Percentiles rank a stretch among this genome's conserved stretches.
These are phyloP conservation scores for Phytophthora constricta DNA, from an alignment of 352 stramenopile species.

Conservation along the genomic window DNA sequence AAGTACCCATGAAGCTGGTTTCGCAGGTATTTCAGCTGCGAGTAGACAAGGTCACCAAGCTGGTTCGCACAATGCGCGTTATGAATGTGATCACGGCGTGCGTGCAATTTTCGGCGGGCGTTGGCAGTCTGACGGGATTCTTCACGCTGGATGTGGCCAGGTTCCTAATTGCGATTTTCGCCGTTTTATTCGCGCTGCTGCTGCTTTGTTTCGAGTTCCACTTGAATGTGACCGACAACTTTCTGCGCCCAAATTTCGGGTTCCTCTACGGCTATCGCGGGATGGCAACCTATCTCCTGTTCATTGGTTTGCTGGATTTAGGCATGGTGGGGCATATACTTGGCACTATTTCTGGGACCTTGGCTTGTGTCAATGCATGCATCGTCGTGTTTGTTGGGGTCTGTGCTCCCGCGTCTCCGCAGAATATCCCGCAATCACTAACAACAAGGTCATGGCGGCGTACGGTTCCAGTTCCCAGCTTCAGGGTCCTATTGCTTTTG, in stretches of 20 bases:
- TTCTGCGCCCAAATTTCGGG: conserved; percentile 62
- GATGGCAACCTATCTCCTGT: conserved; percentile 57
- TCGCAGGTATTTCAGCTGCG: conserved; percentile 24
- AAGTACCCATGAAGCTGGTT: conserved; percentile 8
- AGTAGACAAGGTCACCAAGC: conserved; percentile 36
- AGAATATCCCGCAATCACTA: conserved; percentile 33
- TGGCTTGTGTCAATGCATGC: conserved; percentile 49
- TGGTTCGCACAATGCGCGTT: conserved; percentile 37
- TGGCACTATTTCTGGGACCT: conserved; percentile 38
- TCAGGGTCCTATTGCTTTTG: conserved; percentile 35
- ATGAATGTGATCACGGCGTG: conserved; percentile 54
- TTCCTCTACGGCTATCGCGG: conserved; percentile 68
- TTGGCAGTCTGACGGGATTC: conserved; percentile 50
- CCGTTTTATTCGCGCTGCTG: conserved; percentile 53
- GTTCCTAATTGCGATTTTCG: conserved; percentile 62
- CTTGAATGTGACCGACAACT: conserved; percentile 48
- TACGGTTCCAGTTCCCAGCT: conserved; percentile 36
- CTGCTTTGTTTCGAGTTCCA: conserved; percentile 64
- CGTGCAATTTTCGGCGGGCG: conserved; percentile 47
- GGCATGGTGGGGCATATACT: conserved; percentile 55
- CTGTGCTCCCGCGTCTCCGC: conserved; percentile 23
- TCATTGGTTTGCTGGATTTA: conserved; percentile 67
- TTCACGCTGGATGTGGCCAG: conserved; percentile 45
- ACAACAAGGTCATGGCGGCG: conserved; percentile 19
- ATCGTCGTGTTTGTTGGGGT: conserved; percentile 46